These are phyloP conservation scores for Diaporthe aspalathi DNA, from an alignment of 2,329 filamentous ascomycete genomes.

Conservation along the genomic window DNA sequence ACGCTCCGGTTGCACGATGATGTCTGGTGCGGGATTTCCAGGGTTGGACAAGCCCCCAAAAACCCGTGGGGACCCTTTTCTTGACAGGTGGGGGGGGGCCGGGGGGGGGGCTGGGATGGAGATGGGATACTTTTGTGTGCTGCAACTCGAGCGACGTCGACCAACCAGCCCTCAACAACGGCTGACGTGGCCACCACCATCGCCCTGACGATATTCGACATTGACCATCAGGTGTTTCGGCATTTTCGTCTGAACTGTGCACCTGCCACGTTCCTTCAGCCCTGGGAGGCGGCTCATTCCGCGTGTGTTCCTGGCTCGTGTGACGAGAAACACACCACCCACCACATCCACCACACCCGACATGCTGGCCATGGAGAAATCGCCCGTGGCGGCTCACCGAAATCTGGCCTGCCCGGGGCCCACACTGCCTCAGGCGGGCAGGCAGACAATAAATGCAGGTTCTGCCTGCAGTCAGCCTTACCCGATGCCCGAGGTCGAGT, in stretches of 20 bases:
- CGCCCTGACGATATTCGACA: not conserved
- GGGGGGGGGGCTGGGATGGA: too few species aligned
- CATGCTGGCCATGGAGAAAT: conserved; percentile 15
- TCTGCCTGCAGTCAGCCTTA: conserved; percentile 28
- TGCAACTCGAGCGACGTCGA: conserved; percentile 6
- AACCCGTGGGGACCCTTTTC: too few species aligned
- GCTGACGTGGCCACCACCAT: too few species aligned
- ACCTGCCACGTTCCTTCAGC: conserved; percentile 23
- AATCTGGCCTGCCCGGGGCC: not conserved
- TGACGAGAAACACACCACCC: too few species aligned
- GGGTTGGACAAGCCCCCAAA: conserved; percentile 5
- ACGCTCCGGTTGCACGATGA: conserved; percentile 5
- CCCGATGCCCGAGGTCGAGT: not conserved
- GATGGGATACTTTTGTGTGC: not conserved
- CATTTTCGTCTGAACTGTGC: conserved; percentile 23
- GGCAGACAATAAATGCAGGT: not conserved
- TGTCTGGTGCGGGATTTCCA: not conserved
- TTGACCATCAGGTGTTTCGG: not conserved
- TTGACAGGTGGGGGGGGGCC: conserved; percentile 4
- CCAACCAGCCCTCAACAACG: not conserved
- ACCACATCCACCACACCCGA: not conserved
- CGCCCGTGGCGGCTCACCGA: not conserved
- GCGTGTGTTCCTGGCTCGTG: conserved; percentile 29
- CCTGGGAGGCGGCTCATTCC: conserved; percentile 14
- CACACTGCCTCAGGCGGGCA: not conserved